phyloP scores from a whole-genome alignment of 2,329 filamentous ascomycete genomes.

The Penicillium sp. region DNA sequence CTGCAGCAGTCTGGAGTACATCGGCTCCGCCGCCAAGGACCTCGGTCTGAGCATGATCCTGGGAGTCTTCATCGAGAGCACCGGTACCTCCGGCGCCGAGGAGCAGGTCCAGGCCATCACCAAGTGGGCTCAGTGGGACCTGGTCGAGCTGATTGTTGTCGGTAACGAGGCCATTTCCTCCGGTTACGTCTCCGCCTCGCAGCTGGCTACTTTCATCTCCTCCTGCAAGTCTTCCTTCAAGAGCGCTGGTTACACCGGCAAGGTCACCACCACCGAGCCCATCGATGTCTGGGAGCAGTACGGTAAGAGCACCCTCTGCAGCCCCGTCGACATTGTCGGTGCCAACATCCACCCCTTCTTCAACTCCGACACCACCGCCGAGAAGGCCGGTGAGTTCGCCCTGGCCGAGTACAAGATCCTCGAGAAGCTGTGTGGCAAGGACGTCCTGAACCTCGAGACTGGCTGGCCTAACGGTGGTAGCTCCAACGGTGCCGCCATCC shows the following conservation, averaged over 20 bases:
- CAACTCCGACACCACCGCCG: conserved; percentile 69
- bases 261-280: conserved; percentile 84
- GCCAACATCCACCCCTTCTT: conserved; percentile 95
- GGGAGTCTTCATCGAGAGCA: conserved; percentile 80
- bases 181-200: conserved; percentile 64
- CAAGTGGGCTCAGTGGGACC: conserved; percentile 72
- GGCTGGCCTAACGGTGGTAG: conserved; percentile 79
- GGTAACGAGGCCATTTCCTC: conserved; percentile 91
- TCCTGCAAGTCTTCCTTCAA: conserved; percentile 67
- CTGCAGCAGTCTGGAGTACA: conserved; percentile 77
- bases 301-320: conserved; percentile 64
- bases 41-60: conserved; percentile 79
- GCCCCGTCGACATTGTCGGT: conserved; percentile 74
- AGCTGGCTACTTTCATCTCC: conserved; percentile 73
- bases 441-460: conserved; percentile 82
- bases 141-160: conserved; percentile 79
- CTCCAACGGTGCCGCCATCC: conserved; percentile 73
- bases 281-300: conserved; percentile 74
- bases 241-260: conserved; percentile 70
- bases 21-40: conserved; percentile 70
- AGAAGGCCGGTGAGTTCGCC: conserved; percentile 76
- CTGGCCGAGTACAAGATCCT: conserved; percentile 73
- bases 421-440: conserved; percentile 70
- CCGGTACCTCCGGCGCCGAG: conserved; percentile 64
- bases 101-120: conserved; percentile 76